A percentile compares a stretch with the other conserved stretches of the same genome.
These are phyloP conservation scores for Camellia lanceoleosa DNA, from an alignment of 148 eudicot species.

Conservation along the genomic window DNA sequence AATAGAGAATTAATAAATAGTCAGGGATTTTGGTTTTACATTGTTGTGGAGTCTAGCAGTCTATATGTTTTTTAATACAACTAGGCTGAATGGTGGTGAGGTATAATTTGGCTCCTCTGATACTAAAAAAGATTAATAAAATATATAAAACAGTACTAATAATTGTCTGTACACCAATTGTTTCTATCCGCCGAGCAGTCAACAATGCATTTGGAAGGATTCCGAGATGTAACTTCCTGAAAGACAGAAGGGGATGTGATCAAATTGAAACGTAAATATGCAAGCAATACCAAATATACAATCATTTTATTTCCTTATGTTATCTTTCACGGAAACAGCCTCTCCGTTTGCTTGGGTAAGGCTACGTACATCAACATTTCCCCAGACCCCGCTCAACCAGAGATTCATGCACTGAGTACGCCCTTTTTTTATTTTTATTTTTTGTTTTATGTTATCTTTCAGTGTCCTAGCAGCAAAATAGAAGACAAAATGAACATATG, in stretches of 20 bases:
- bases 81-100: not conserved
- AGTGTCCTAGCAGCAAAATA: not conserved
- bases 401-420: no score
- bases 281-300: not conserved
- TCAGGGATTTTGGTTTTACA: not conserved
- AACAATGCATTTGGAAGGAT: conserved; percentile 2
- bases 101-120: not conserved
- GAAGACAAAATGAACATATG: not conserved
- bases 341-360: no score
- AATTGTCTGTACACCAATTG: not conserved
- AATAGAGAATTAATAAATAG: not conserved
- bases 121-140: not conserved
- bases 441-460: not conserved
- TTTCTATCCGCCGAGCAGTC: not conserved
- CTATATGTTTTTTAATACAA: not conserved
- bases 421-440: no score
- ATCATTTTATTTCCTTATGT: not conserved
- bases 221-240: not conserved
- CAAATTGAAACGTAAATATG: no score
- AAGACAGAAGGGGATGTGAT: not conserved
- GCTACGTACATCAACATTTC: no score
- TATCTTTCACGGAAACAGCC: no score
- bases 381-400: no score
- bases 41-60: not conserved
- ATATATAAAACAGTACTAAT: not conserved